Evolutionary conservation across 1,284 basidiomycete genomes (phyloP).

Genomic region (Moesziomyces globuligerus): DNA sequence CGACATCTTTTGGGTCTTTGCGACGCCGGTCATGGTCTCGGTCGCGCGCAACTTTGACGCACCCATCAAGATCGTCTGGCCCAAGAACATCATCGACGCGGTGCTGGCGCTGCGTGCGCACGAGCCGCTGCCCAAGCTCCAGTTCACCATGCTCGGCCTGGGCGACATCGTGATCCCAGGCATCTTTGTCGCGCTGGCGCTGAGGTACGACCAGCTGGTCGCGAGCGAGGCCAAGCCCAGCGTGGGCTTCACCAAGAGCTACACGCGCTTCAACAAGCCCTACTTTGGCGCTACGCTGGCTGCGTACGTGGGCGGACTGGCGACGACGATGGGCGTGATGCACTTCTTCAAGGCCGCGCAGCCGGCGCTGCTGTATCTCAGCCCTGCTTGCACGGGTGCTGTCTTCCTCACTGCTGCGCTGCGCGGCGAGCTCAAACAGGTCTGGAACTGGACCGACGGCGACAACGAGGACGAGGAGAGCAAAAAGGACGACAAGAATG

Average conservation of each 20-base stretch:
- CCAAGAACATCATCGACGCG: constrained; percentile 65
- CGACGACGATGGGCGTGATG: constrained; percentile 87
- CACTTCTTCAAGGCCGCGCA: constrained; percentile 82
- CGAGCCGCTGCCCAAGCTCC: constrained; percentile 65
- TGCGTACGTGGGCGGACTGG: constrained; percentile 83
- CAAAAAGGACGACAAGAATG: constrained; percentile 15
- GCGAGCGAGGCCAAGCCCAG: constrained; percentile 67
- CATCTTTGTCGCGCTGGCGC: constrained; percentile 85
- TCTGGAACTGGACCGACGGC: constrained; percentile 59
- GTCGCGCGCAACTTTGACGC: constrained; percentile 91
- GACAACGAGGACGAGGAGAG: constrained; percentile 24
- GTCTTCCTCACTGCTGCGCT: constrained; percentile 66
- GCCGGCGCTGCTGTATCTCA: constrained; percentile 89
- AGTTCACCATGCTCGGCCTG: constrained; percentile 90
- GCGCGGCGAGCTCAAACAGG: constrained; percentile 66
- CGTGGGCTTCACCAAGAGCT: constrained; percentile 47
- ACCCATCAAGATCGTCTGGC: constrained; percentile 77
- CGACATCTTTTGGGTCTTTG: constrained; percentile 67
- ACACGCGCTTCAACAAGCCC: constrained; percentile 73
- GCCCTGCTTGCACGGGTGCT: constrained; percentile 71
- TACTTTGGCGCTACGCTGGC: constrained; percentile 81
- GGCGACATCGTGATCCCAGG: constrained; percentile 91
- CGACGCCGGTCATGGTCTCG: constrained; percentile 65
- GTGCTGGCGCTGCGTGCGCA: constrained; percentile 18
- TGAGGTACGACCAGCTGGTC: constrained; percentile 81